phyloP scores from a whole-genome alignment of 371 early-diverging fungal species.

The Mortierella sp. region DNA sequence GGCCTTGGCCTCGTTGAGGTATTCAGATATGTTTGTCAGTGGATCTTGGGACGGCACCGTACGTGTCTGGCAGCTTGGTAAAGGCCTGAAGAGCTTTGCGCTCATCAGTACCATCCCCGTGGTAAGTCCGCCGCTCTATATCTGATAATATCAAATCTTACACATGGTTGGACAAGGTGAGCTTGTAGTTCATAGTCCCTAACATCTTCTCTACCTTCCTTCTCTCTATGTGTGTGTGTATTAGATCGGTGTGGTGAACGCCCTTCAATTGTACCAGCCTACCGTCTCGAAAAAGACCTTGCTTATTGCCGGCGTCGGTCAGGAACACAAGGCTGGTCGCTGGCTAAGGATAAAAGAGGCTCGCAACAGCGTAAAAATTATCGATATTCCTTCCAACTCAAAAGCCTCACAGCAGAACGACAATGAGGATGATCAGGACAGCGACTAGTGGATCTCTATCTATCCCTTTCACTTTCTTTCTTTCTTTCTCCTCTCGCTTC shows the following conservation, averaged over 20 bases:
- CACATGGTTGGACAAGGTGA: background rate
- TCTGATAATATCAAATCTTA: no score
- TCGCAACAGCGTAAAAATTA: conserved; percentile 72
- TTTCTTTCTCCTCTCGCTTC: background rate
- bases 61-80: conserved; percentile 86
- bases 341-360: conserved; percentile 83
- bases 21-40: conserved; percentile 90
- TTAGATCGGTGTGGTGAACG: conserved; percentile 60
- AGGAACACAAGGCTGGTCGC: conserved; percentile 91
- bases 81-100: conserved; percentile 73
- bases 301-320: conserved; percentile 85
- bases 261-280: conserved; percentile 61
- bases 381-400: conserved; percentile 56
- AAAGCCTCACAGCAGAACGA: conserved; percentile 16
- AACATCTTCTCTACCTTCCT: background rate
- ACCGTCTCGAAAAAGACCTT: conserved; percentile 61
- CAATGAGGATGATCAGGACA: conserved; percentile 7
- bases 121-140: conserved; percentile 46
- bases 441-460: background rate
- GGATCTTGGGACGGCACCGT: conserved; percentile 94
- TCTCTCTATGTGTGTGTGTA: background rate
- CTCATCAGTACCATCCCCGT: conserved; percentile 69
- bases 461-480: background rate
- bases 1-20: conserved; percentile 81
- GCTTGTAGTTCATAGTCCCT: background rate